Percentiles rank a stretch among this genome's conserved stretches.
Conservation (phyloP, 129 eudicot genomes). For the Dittrichia graveolens region DNA sequence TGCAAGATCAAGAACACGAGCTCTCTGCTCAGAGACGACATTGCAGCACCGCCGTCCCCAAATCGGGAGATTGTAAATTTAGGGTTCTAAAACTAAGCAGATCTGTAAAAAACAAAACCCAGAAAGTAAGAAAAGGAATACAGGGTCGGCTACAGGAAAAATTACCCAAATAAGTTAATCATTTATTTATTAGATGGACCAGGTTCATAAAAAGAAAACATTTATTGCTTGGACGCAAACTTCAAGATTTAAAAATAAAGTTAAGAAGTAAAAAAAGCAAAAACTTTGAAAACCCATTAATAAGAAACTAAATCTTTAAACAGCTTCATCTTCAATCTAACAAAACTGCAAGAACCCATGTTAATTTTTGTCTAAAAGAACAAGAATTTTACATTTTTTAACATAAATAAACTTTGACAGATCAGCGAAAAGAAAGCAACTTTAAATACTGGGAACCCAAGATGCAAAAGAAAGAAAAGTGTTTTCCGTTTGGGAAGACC, state of each 20-base stretch:
- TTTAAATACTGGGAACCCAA: neutral
- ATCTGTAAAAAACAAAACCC: constrained; percentile 54
- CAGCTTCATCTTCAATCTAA: constrained; percentile 38
- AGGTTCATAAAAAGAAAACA: constrained; percentile 31
- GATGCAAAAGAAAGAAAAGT: neutral
- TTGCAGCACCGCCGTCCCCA: constrained; percentile 46
- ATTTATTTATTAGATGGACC: constrained; percentile 41
- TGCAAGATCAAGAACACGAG: constrained; percentile 89
- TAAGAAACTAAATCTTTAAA: constrained; percentile 24
- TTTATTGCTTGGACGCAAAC: constrained; percentile 45
- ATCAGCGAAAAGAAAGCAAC: constrained; percentile 23
- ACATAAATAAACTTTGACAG: constrained; percentile 2
- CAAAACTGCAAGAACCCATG: constrained; percentile 19
- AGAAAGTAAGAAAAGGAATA: constrained; percentile 32
- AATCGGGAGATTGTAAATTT: constrained; percentile 38
- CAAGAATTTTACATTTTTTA: neutral
- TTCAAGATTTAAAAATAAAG: constrained; percentile 39
- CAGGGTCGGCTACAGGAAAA: constrained; percentile 43
- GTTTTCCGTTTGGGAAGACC: neutral
- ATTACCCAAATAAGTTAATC: constrained; percentile 27
- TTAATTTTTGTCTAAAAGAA: neutral
- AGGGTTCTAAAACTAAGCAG: constrained; percentile 37
- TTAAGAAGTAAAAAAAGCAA: constrained; percentile 8
- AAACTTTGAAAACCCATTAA: constrained; percentile 16
- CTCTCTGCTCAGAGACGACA: constrained; percentile 94